Evolutionary conservation across 2,329 filamentous ascomycete genomes (phyloP).

Genomic region (Xylariomycetidae sp.): DNA sequence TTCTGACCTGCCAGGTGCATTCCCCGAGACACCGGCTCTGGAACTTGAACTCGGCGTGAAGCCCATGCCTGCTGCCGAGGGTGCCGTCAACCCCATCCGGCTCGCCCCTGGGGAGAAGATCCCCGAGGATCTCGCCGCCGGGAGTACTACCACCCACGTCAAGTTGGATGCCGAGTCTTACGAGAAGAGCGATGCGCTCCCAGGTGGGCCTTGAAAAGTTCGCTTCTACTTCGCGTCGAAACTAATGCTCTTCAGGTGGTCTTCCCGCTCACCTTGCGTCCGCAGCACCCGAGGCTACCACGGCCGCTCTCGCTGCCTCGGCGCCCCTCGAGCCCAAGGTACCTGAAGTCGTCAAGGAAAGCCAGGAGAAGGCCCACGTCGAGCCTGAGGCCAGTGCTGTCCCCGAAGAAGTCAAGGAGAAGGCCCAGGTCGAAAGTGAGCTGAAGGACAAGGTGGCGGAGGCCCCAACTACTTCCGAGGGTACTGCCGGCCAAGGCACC

Average conservation of each 20-base stretch:
- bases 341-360: slow-evolving; percentile 63
- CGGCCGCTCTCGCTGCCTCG: slow-evolving; percentile 34
- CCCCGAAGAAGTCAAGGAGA: slow-evolving; percentile 61
- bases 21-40: slow-evolving; percentile 63
- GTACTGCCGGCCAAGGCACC: slow-evolving; percentile 44
- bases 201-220: too few species aligned
- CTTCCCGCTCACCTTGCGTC: slow-evolving; percentile 18
- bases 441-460: slow-evolving; percentile 61
- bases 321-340: slow-evolving; percentile 42
- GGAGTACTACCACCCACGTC: slow-evolving; percentile 65
- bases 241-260: too few species aligned
- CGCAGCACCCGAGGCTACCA: slow-evolving; percentile 38
- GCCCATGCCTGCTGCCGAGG: slow-evolving; percentile 56
- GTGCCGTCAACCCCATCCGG: slow-evolving; percentile 71
- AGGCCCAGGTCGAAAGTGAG: slow-evolving; percentile 65
- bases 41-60: slow-evolving; percentile 51
- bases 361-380: slow-evolving; percentile 59
- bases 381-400: slow-evolving; percentile 64
- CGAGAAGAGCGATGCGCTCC: slow-evolving; percentile 66
- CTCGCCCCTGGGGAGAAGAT: slow-evolving; percentile 76
- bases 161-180: slow-evolving; percentile 81
- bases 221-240: too few species aligned
- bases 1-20: slow-evolving; percentile 57
- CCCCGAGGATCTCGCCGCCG: slow-evolving; percentile 61
- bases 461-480: slow-evolving; percentile 52